Conservation (phyloP, 768 basidiomycete genomes). For the Multifurca ochricompacta region DNA sequence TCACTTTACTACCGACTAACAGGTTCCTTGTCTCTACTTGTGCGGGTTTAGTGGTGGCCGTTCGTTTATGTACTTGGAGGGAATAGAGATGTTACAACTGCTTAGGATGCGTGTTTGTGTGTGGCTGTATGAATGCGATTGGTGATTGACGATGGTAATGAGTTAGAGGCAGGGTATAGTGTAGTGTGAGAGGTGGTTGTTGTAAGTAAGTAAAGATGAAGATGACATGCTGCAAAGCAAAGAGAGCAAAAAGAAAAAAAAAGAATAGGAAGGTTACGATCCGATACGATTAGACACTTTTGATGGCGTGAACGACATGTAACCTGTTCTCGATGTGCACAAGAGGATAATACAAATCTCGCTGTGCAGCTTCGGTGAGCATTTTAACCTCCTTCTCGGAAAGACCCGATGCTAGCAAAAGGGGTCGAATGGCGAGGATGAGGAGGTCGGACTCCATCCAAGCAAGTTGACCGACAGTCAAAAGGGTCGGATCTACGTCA, state of each 20-base stretch:
- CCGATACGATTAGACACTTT: constrained; percentile 24
- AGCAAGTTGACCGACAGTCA: constrained; percentile 61
- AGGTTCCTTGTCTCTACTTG: constrained; percentile 27
- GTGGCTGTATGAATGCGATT: constrained; percentile 20
- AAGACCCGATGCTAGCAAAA: constrained; percentile 47
- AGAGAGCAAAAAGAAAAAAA: constrained; percentile 6
- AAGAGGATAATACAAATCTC: constrained; percentile 55
- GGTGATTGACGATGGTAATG: constrained; percentile 20
- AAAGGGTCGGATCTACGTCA: constrained; percentile 42
- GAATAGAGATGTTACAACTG: constrained; percentile 56
- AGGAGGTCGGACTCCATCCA: constrained; percentile 69
- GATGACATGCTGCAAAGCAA: constrained; percentile 12
- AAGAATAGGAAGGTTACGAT: not conserved
- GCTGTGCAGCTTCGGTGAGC: constrained; percentile 55
- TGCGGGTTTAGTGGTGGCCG: constrained; percentile 45
- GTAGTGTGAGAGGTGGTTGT: too few relatives aligned
- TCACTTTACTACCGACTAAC: constrained; percentile 28
- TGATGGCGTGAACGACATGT: constrained; percentile 51
- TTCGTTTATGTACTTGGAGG: constrained; percentile 48
- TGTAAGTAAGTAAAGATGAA: constrained; percentile 7
- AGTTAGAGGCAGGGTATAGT: constrained; percentile 21
- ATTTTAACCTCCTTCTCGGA: constrained; percentile 46
- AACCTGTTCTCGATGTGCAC: constrained; percentile 43
- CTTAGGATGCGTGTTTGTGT: constrained; percentile 27
- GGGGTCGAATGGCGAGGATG: constrained; percentile 53